A percentile compares a stretch with the other conserved stretches of the same genome.
Evolutionary conservation across 1,284 basidiomycete genomes (phyloP).

Genomic region (Marasmius oreades): DNA sequence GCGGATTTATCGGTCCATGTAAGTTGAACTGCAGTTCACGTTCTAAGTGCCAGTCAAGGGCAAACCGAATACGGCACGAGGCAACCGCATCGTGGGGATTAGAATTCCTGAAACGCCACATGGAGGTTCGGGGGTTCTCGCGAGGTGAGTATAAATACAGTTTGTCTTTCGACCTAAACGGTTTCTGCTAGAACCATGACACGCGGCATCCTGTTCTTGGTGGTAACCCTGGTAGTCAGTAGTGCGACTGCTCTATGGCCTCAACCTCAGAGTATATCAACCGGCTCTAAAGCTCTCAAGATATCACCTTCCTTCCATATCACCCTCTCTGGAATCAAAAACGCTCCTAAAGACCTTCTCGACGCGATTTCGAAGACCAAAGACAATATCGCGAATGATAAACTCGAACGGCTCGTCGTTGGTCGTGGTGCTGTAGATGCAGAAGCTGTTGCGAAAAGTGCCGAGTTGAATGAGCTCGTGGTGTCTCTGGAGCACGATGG

Average conservation of each 20-base stretch:
- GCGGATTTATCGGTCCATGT: too few species aligned
- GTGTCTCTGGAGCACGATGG: constrained; percentile 37
- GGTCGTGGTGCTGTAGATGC: constrained; percentile 45
- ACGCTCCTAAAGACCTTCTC: constrained; percentile 40
- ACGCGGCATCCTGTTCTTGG: not conserved
- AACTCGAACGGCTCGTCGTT: constrained; percentile 47
- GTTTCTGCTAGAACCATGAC: too few species aligned
- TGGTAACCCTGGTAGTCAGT: not conserved
- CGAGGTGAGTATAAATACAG: not conserved
- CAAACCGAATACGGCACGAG: too few species aligned
- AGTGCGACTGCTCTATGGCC: constrained; percentile 51
- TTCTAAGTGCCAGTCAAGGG: too few species aligned
- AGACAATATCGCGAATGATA: constrained; percentile 40
- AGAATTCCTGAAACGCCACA: too few species aligned
- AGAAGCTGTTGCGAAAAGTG: constrained; percentile 26
- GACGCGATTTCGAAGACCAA: constrained; percentile 39
- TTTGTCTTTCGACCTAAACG: not conserved
- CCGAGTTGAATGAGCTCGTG: constrained; percentile 30
- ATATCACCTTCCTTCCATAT: constrained; percentile 50
- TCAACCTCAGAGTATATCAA: constrained; percentile 46
- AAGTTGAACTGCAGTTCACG: too few species aligned
- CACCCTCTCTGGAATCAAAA: constrained; percentile 29
- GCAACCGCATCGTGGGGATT: too few species aligned
- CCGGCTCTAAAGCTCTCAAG: constrained; percentile 47
- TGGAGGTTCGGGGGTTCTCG: too few species aligned